Evolutionary conservation across 2,329 filamentous ascomycete species (phyloP), one percentile per base, ranked within the genome.

Genomic region (Elsinoe australis): DNA sequence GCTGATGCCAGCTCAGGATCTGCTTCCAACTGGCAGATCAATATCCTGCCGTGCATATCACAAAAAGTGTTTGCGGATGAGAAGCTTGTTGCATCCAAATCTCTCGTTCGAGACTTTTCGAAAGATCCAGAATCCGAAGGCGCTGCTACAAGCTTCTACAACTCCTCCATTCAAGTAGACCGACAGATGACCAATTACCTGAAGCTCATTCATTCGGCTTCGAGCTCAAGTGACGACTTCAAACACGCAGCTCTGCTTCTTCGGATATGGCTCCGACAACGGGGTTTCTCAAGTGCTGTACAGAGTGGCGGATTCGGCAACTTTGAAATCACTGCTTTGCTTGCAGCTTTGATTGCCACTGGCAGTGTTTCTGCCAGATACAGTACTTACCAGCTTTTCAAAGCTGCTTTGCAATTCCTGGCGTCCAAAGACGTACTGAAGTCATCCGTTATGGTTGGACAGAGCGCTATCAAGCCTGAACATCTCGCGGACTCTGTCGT

Each of bases 351-450:
- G 2, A 72, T 96, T 33, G 81, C 87, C 63, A 79, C 78, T n/a
- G 86, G 86, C 19, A 83, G 82, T 5, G 73, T 96, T 12, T 87
- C 88, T 4, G 73, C 79, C 4, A 86, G 86, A 5, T 84, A 95
- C 58, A 95, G 85, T 68, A 85, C 84, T 65, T 92, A 90, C 18
- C 90, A 96, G 65, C 74, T 96, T 35, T 95, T 98, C 75, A 96
- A 95, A 66, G 89, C 87, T 2, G 81, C 83, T 1, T 70, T 98
- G n/a, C 90, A 95, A 61, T 92, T 90, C 56, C 70, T 98, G 14
- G 80, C 84, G 1, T 76, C 78, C 1, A 82, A 78, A 29, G 82
- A 95, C 58, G 70, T 95, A 48, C 71, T 70, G 49, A 82, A 78
- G 57, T 56, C 84, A 78, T 55, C 80, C 60, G 52, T 72, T 53